Base-by-base conservation (phyloP, 306 rosid species). In the apple (Malus domestica) region DNA sequence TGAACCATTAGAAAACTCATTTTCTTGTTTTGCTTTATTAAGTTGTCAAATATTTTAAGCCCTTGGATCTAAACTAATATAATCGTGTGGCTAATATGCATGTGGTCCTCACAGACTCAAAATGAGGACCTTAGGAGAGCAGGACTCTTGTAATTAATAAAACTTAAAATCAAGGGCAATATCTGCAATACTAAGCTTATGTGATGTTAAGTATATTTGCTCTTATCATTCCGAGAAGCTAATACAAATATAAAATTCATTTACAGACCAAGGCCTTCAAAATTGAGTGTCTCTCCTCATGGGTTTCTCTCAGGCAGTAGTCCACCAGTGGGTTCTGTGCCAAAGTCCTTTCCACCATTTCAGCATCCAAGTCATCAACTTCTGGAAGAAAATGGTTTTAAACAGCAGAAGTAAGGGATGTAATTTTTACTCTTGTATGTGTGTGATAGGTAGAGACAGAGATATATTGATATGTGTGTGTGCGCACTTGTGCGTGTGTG, bases 361-460 rank as follows among this genome's bases (percentile, higher is more conserved):
- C 98, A 95, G 97, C 99, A 95, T 84, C 98, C 99, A 68, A 95
- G 99, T 68, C 99, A 95, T 78, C 97, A 88, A 88, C 99, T 95
- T 77, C 83, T 92, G 76, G 97, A 90, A 88, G 98, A 95, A 88
- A 95, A 90, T 80, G 99, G 96, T 77, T 95, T 89, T 83, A 89
- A 89, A 86, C 98, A 95, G 67, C 99, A 95, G 74, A 95, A 89
- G 99, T 95, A 83, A 87, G 97, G 45, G 70, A 68, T 73, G 32
- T 79, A 71, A 80, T 68, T 75, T 61, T 69, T 58, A 4, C 5
- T 58, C 27, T 58, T n/a, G 19, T 54, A 13, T 11, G 3, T 71
- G 63, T 10, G 44, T 32, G 51, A 16, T 71, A 49, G 29, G 22
- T 70, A 70, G 16, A 49, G 58, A 49, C 2, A 46, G 62, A 57